These are phyloP conservation scores for Jatropha podagrica DNA, from an alignment of 441 rosid genomes.

Conservation along the genomic window DNA sequence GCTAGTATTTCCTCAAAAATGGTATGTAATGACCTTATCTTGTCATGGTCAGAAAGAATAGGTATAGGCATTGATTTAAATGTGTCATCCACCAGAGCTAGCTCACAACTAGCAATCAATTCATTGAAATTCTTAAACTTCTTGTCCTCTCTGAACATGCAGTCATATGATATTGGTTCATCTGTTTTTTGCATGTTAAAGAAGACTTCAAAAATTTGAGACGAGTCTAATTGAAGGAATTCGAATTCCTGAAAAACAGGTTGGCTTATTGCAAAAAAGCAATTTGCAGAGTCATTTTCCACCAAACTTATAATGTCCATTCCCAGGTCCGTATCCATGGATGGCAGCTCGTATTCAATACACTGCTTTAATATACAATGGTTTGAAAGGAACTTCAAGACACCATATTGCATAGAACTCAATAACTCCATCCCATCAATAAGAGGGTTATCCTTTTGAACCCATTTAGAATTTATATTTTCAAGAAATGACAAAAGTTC, in stretches of 20 bases:
- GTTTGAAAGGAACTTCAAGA: constrained; percentile 45
- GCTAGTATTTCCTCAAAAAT: constrained; percentile 46
- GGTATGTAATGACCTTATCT: constrained; percentile 40
- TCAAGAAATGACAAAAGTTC: constrained; percentile 52
- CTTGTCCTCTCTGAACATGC: constrained; percentile 56
- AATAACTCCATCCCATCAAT: constrained; percentile 44
- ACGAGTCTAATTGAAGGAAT: constrained; percentile 49
- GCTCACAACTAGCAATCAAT: constrained; percentile 70
- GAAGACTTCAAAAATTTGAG: constrained; percentile 45
- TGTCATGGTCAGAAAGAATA: constrained; percentile 45
- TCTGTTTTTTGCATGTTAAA: constrained; percentile 36
- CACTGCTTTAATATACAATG: constrained; percentile 43
- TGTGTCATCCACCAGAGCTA: constrained; percentile 66
- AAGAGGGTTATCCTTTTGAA: constrained; percentile 33
- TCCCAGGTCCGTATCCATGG: constrained; percentile 32
- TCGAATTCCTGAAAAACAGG: constrained; percentile 58
- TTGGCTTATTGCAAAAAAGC: constrained; percentile 28
- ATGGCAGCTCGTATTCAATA: constrained; percentile 42
- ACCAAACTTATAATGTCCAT: constrained; percentile 49
- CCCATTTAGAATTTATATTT: constrained; percentile 35
- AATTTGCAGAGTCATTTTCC: constrained; percentile 38
- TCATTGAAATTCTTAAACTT: constrained; percentile 69
- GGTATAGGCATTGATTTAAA: constrained; percentile 86
- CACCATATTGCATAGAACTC: constrained; percentile 41
- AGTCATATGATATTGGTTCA: constrained; percentile 47